These are phyloP conservation scores for Clarireedia sp. DNA, from an alignment of 2,329 filamentous ascomycete genomes.

Conservation along the genomic window DNA sequence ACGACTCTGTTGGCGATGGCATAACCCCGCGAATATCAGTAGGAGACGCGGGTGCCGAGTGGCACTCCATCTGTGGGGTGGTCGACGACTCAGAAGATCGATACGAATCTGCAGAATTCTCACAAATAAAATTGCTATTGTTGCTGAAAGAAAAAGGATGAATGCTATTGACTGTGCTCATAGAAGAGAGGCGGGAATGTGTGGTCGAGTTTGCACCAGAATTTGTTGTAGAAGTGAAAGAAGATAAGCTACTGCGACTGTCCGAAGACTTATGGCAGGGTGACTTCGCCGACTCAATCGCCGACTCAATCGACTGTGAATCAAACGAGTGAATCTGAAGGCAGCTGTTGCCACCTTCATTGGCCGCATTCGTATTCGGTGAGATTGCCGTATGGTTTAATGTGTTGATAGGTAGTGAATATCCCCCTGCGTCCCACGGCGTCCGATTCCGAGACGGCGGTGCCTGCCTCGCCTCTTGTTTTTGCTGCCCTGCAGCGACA, in stretches of 20 bases:
- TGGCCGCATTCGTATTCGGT: background rate
- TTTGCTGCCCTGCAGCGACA: conserved; percentile 24
- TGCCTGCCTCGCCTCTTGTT: conserved; percentile 11
- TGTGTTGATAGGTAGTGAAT: conserved; percentile 29
- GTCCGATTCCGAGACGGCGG: conserved; percentile 25
- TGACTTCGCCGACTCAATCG: conserved; percentile 14
- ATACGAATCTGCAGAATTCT: background rate
- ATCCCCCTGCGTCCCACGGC: conserved; percentile 31
- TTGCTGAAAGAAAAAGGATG: background rate
- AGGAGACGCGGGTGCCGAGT: conserved; percentile 5
- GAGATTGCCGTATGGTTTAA: conserved; percentile 10
- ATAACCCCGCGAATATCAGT: background rate
- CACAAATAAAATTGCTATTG: background rate
- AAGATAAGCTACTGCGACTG: conserved; percentile 29
- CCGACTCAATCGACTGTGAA: conserved; percentile 12
- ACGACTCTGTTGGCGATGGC: conserved; percentile 20
- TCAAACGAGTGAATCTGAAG: conserved; percentile 17
- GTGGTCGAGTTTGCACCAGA: conserved; percentile 26
- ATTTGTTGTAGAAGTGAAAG: conserved; percentile 27
- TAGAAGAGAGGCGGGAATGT: conserved; percentile 29
- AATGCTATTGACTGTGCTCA: conserved; percentile 25
- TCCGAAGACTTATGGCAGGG: conserved; percentile 28
- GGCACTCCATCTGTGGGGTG: background rate
- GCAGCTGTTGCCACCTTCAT: background rate
- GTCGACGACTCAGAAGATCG: background rate